Percentiles rank a stretch among this genome's conserved stretches.
These are phyloP conservation scores for Tillandsia fasciculata DNA, from an alignment of 176 grass and related monocot genomes.

Conservation along the genomic window DNA sequence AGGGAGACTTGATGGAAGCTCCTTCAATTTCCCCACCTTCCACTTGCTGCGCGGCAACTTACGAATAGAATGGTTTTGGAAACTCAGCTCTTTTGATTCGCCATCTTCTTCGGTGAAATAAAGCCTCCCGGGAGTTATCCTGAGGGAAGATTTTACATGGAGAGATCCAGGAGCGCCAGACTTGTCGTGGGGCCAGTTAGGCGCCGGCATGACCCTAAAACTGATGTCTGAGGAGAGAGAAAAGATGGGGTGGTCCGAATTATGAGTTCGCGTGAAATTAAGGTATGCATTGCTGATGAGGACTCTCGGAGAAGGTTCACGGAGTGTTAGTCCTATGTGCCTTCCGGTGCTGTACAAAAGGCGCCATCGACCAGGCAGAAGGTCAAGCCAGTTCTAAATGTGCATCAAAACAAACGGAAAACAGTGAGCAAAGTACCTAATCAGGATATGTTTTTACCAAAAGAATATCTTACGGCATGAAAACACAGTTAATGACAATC, in stretches of 20 bases:
- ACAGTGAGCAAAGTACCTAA: neutral
- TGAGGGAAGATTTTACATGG: slow-evolving; percentile 38
- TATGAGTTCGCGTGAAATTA: slow-evolving; percentile 27
- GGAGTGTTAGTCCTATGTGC: slow-evolving; percentile 83
- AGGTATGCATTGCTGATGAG: slow-evolving; percentile 61
- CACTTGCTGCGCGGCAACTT: slow-evolving; percentile 43
- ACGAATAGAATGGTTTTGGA: slow-evolving; percentile 12
- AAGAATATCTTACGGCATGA: neutral
- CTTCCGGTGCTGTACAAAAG: slow-evolving; percentile 80
- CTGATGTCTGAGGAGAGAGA: slow-evolving; percentile 51
- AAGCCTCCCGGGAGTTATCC: slow-evolving; percentile 49
- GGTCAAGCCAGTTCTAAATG: slow-evolving; percentile 57
- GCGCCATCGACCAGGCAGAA: slow-evolving; percentile 69
- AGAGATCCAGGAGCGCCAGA: slow-evolving; percentile 50
- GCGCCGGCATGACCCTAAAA: slow-evolving; percentile 75
- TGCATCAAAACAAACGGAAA: slow-evolving; percentile 19
- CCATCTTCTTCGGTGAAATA: slow-evolving; percentile 44
- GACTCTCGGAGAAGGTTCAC: slow-evolving; percentile 54
- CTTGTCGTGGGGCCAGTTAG: slow-evolving; percentile 84
- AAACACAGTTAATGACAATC: too few relatives aligned
- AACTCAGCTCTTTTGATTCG: slow-evolving; percentile 14
- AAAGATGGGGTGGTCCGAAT: slow-evolving; percentile 23
- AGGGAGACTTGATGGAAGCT: slow-evolving; percentile 58
- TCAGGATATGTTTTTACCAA: slow-evolving; percentile 1
- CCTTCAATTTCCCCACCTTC: slow-evolving; percentile 38